A percentile compares a stretch with the other conserved stretches of the same genome.
These are phyloP conservation scores for Pyrenochaeta sp. DNA, from an alignment of 2,329 filamentous ascomycete genomes.

Conservation along the genomic window DNA sequence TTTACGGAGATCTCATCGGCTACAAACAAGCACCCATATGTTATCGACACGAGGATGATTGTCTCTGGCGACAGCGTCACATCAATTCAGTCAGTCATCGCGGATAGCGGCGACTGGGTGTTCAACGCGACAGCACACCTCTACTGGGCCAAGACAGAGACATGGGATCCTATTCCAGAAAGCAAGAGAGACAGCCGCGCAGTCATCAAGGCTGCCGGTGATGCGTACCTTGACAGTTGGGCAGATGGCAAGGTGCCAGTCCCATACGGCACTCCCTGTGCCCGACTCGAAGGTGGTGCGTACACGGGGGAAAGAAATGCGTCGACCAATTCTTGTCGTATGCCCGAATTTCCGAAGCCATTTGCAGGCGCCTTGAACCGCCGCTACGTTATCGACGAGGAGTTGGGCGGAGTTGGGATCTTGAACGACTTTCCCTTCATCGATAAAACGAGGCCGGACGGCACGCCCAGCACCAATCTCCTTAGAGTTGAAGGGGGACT, in stretches of 20 bases:
- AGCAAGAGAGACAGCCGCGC: conserved; percentile 23
- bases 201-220: conserved; percentile 30
- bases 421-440: conserved; percentile 41
- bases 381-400: conserved; percentile 36
- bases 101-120: conserved; percentile 31
- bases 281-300: conserved; percentile 35
- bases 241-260: conserved; percentile 28
- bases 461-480: conserved; percentile 32
- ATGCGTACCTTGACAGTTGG: conserved; percentile 38
- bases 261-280: conserved; percentile 38
- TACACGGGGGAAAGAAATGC: conserved; percentile 30
- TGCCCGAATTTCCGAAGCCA: conserved; percentile 35
- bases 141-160: conserved; percentile 16
- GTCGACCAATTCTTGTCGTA: conserved; percentile 26
- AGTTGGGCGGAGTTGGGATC: conserved; percentile 28
- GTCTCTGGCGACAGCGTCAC: conserved; percentile 17
- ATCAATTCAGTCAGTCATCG: conserved; percentile 23
- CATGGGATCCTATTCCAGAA: conserved; percentile 23
- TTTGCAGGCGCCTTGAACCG: conserved; percentile 27
- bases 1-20: conserved; percentile 31
- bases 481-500: conserved; percentile 31
- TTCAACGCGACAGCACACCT: conserved; percentile 30
- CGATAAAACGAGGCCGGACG: conserved; percentile 32
- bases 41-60: conserved; percentile 26
- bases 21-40: conserved; percentile 28